Evolutionary conservation across 1,284 basidiomycete species (phyloP).

Genomic region (Neotropicomus parvogracilis): DNA sequence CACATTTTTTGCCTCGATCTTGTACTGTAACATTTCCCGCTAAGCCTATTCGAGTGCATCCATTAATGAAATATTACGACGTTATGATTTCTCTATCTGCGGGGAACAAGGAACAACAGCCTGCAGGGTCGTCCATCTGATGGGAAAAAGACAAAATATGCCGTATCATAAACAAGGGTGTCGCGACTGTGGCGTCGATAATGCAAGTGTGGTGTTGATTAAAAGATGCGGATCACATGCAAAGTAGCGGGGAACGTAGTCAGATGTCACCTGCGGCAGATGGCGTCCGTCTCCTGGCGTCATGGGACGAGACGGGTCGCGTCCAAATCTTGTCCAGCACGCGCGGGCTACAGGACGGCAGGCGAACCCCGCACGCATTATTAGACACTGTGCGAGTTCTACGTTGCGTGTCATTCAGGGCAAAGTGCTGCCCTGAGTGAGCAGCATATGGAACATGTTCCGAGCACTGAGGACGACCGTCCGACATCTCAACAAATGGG

Average conservation of each 20-base stretch:
- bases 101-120: slow-evolving; percentile 10
- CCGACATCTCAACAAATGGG: slow-evolving; percentile 8
- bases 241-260: slow-evolving; percentile 13
- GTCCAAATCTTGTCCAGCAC: slow-evolving; percentile 25
- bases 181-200: slow-evolving; percentile 6
- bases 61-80: slow-evolving; percentile 9
- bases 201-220: slow-evolving; percentile 10
- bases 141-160: slow-evolving; percentile 13
- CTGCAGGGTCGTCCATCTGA: slow-evolving; percentile 16
- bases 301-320: slow-evolving; percentile 22
- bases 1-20: not conserved
- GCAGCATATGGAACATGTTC: slow-evolving; percentile 6
- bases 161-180: slow-evolving; percentile 10
- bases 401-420: slow-evolving; percentile 4
- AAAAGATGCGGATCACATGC: slow-evolving; percentile 11
- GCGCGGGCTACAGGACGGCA: slow-evolving; percentile 23
- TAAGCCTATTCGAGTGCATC: not conserved
- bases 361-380: slow-evolving; percentile 11
- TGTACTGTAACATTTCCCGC: not conserved
- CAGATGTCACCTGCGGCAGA: slow-evolving; percentile 34
- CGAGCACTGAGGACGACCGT: slow-evolving; percentile 5
- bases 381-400: slow-evolving; percentile 14
- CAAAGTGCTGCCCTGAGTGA: slow-evolving; percentile 1
- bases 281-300: slow-evolving; percentile 31
- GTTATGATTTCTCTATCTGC: not conserved